These are phyloP conservation scores for Phytophthora ohioensis DNA, from an alignment of 352 stramenopile species.

Conservation along the genomic window DNA sequence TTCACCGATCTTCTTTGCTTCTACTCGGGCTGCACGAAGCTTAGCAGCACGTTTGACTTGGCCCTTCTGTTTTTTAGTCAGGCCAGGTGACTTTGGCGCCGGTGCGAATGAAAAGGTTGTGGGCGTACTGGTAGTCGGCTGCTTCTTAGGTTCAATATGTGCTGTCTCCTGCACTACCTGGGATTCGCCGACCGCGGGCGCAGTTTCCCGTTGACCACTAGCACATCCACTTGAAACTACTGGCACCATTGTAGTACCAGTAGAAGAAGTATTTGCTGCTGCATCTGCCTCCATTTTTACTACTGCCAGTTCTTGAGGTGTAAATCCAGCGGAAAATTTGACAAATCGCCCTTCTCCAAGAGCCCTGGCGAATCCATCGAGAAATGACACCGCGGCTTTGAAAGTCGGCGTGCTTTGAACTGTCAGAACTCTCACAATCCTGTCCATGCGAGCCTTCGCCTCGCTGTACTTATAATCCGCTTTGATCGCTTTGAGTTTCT, in stretches of 20 bases:
- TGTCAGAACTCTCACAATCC: background rate
- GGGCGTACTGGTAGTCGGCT: background rate
- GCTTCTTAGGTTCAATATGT: too few species aligned
- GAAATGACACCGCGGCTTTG: background rate
- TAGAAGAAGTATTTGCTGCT: too few species aligned
- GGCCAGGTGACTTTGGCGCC: background rate
- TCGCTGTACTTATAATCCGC: background rate
- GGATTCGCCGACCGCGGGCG: background rate
- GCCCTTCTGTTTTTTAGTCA: background rate
- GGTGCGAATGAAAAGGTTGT: background rate
- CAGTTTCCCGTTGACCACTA: too few species aligned
- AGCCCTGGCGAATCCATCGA: background rate
- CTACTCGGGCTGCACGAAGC: background rate
- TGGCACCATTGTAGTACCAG: background rate
- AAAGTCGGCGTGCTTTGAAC: background rate
- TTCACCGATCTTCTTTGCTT: background rate
- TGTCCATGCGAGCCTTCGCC: background rate
- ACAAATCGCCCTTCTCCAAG: background rate
- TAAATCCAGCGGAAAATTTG: background rate
- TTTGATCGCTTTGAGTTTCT: background rate
- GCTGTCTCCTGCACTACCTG: background rate
- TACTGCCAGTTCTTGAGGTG: background rate
- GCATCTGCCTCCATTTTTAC: background rate
- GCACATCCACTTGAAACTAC: background rate
- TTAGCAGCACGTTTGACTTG: background rate